Evolutionary conservation across 2,329 filamentous ascomycete species (phyloP).

Genomic region (Chaetomium olivaceum): DNA sequence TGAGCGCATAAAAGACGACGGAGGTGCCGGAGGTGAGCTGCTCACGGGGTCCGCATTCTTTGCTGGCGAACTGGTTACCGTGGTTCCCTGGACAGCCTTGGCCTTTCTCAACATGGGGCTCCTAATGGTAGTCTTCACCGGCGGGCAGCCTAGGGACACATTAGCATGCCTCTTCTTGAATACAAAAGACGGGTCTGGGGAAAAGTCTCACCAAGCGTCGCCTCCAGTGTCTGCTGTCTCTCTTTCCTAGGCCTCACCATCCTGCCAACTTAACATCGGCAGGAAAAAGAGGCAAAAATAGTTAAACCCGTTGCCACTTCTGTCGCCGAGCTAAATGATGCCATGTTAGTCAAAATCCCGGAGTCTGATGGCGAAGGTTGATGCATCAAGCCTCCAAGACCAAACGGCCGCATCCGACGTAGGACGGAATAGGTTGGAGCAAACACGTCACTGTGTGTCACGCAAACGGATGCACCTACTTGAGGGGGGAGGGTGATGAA

Average conservation of each 20-base stretch:
- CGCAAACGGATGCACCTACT: neutral
- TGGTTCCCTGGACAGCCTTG: neutral
- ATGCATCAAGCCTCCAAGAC: neutral
- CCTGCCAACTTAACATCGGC: neutral
- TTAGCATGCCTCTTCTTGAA: neutral
- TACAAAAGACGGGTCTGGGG: neutral
- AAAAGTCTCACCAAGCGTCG: constrained; percentile 29
- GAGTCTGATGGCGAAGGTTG: neutral
- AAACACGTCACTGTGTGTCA: neutral
- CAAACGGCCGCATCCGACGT: neutral
- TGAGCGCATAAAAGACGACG: constrained; percentile 17
- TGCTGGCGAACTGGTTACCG: constrained; percentile 11
- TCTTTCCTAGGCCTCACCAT: constrained; percentile 23
- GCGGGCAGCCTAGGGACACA: constrained; percentile 18
- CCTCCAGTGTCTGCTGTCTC: constrained; percentile 34
- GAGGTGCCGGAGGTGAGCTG: constrained; percentile 6
- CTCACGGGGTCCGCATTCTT: neutral
- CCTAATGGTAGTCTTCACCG: constrained; percentile 14
- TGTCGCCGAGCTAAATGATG: neutral
- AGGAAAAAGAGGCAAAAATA: neutral
- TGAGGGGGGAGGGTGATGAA: too few species aligned
- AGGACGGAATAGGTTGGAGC: too few species aligned
- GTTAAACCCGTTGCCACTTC: neutral
- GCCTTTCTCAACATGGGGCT: constrained; percentile 16
- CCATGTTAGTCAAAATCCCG: neutral